These are phyloP conservation scores for Tulasnella sp. DNA, from an alignment of 768 basidiomycete species.

Conservation along the genomic window DNA sequence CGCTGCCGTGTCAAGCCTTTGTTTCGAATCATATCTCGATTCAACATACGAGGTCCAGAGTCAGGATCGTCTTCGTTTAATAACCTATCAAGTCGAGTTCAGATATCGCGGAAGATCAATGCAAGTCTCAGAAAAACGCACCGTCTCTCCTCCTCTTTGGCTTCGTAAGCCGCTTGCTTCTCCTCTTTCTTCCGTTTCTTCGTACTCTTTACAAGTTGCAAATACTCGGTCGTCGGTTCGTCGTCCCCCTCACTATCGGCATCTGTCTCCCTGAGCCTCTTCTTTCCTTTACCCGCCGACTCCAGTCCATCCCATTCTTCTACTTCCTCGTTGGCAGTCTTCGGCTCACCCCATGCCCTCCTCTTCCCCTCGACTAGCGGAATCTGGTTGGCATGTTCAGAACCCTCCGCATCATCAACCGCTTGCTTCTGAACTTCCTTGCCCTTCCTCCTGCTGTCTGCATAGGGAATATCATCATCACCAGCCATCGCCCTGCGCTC, in stretches of 20 bases:
- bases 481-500: constrained; percentile 74
- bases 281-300: constrained; percentile 40
- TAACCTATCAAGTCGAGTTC: constrained; percentile 33
- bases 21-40: constrained; percentile 89
- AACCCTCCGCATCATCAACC: constrained; percentile 48
- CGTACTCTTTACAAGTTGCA: constrained; percentile 78
- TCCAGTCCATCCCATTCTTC: constrained; percentile 38
- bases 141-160: constrained; percentile 53
- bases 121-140: constrained; percentile 40
- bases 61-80: constrained; percentile 36
- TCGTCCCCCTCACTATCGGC: constrained; percentile 44
- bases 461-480: constrained; percentile 89
- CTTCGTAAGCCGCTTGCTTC: constrained; percentile 81
- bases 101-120: background rate
- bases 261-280: constrained; percentile 42
- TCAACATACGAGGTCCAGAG: constrained; percentile 78
- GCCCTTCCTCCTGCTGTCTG: constrained; percentile 58
- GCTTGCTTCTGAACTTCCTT: constrained; percentile 51
- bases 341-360: constrained; percentile 33
- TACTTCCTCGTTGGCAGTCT: constrained; percentile 38
- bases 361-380: constrained; percentile 1
- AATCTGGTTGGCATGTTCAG: constrained; percentile 41
- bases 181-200: constrained; percentile 67
- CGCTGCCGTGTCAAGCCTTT: constrained; percentile 81
- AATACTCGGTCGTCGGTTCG: constrained; percentile 64